A percentile compares a stretch with the other conserved stretches of the same genome.
phyloP scores from a whole-genome alignment of 495 filamentous ascomycete genomes.

The Talaromyces proteolyticus region DNA sequence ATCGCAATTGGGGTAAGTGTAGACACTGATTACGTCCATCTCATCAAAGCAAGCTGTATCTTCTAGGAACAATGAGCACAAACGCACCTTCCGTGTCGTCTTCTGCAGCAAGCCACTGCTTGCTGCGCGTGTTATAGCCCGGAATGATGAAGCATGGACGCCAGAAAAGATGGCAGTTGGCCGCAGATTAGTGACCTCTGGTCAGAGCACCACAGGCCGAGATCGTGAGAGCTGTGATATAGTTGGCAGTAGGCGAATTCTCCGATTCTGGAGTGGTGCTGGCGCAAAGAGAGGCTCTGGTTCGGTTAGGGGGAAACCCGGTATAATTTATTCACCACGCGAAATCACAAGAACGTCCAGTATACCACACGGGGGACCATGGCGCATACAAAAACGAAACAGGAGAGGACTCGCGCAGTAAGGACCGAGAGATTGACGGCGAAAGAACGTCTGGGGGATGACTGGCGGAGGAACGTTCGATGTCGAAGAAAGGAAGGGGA shows the following conservation, averaged over 20 bases:
- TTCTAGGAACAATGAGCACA: slow-evolving; percentile 6
- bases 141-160: slow-evolving; percentile 49
- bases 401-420: too few species aligned
- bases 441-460: slow-evolving; percentile 7
- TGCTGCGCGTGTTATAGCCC: slow-evolving; percentile 47
- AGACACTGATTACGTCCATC: too few species aligned
- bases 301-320: background rate
- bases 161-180: slow-evolving; percentile 10
- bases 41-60: too few species aligned
- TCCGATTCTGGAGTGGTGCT: too few species aligned
- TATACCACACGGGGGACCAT: slow-evolving; percentile 22
- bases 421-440: background rate
- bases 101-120: slow-evolving; percentile 51
- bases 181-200: background rate
- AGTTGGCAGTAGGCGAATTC: too few species aligned
- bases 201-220: slow-evolving; percentile 2
- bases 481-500: slow-evolving; percentile 7
- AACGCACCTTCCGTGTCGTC: slow-evolving; percentile 46
- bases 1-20: too few species aligned
- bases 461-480: slow-evolving; percentile 2
- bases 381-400: slow-evolving; percentile 17
- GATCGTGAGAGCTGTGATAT: too few species aligned
- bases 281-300: background rate
- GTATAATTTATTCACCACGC: background rate
- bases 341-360: slow-evolving; percentile 7